Evolutionary conservation across 179 eudicot species (phyloP).

Genomic region (Patellifolia procumbens): DNA sequence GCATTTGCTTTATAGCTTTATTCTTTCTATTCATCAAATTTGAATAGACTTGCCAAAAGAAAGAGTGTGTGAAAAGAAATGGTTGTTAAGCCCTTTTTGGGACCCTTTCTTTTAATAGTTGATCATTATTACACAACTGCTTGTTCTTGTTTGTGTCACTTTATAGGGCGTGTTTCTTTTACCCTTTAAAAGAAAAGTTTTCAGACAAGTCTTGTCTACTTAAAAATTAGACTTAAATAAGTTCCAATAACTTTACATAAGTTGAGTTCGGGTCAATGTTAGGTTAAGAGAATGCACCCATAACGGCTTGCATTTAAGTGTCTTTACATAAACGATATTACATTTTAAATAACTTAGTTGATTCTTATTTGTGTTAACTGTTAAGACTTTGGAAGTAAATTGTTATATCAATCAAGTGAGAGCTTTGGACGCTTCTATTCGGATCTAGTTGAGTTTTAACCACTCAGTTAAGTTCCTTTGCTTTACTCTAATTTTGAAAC

Average conservation of each 20-base stretch:
- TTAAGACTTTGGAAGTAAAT: neutral
- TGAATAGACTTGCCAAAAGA: neutral
- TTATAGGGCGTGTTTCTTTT: too few species aligned
- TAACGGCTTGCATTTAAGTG: too few species aligned
- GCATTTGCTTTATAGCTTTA: neutral
- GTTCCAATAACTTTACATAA: too few species aligned
- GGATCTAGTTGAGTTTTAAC: neutral
- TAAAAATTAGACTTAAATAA: too few species aligned
- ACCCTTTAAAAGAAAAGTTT: too few species aligned
- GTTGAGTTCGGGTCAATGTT: too few species aligned
- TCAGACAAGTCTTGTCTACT: too few species aligned
- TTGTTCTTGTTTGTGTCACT: neutral
- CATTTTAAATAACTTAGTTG: too few species aligned
- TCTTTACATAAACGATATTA: too few species aligned
- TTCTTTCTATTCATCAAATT: neutral
- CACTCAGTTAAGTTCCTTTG: neutral
- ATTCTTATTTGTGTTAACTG: neutral
- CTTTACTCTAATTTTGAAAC: neutral
- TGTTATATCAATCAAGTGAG: neutral
- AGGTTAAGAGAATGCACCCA: too few species aligned
- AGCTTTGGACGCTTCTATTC: neutral
- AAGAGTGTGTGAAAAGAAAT: neutral
- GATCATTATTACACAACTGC: neutral
- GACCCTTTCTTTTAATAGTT: neutral
- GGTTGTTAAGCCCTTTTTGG: too few species aligned